These are phyloP conservation scores for Friedmanniomyces endolithicus DNA, from an alignment of 495 filamentous ascomycete species.

Conservation along the genomic window DNA sequence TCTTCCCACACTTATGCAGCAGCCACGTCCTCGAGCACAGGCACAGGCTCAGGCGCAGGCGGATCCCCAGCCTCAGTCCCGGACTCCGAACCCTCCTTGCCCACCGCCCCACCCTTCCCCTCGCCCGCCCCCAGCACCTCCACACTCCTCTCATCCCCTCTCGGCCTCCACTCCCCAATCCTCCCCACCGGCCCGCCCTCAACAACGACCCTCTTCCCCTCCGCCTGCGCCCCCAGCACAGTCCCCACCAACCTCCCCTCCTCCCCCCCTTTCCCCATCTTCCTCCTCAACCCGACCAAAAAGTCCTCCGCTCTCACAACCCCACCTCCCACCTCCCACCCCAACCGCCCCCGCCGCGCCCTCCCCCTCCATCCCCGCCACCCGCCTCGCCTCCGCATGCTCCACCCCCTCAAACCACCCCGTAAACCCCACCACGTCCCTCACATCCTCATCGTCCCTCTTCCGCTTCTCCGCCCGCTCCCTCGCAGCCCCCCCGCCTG, in stretches of 20 bases:
- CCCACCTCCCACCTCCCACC: slow-evolving; percentile 26
- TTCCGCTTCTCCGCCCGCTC: slow-evolving; percentile 22
- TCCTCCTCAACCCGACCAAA: slow-evolving; percentile 39
- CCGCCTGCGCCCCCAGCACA: slow-evolving; percentile 47
- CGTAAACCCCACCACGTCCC: slow-evolving; percentile 59
- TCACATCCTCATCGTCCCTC: slow-evolving; percentile 53
- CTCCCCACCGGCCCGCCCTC: slow-evolving; percentile 59
- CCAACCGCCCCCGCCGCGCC: slow-evolving; percentile 23
- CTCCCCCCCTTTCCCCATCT: slow-evolving; percentile 54
- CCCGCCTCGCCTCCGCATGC: slow-evolving; percentile 60
- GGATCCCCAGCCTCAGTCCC: background rate
- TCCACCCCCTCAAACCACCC: slow-evolving; percentile 56
- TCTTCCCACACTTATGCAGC: background rate
- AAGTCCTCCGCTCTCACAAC: slow-evolving; percentile 55
- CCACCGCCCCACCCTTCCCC: background rate
- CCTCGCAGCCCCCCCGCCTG: slow-evolving; percentile 8
- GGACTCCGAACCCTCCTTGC: background rate
- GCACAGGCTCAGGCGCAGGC: background rate
- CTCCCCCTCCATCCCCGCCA: slow-evolving; percentile 41
- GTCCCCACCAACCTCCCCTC: slow-evolving; percentile 72
- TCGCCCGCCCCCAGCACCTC: background rate
- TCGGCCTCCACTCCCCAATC: slow-evolving; percentile 50
- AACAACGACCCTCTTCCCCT: slow-evolving; percentile 53
- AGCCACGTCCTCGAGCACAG: background rate
- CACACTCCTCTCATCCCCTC: background rate